Percentiles rank a stretch among this genome's conserved stretches.
Evolutionary conservation across 1,139 yeast genomes (phyloP).

Genomic region (Debaryomycetaceae sp.): DNA sequence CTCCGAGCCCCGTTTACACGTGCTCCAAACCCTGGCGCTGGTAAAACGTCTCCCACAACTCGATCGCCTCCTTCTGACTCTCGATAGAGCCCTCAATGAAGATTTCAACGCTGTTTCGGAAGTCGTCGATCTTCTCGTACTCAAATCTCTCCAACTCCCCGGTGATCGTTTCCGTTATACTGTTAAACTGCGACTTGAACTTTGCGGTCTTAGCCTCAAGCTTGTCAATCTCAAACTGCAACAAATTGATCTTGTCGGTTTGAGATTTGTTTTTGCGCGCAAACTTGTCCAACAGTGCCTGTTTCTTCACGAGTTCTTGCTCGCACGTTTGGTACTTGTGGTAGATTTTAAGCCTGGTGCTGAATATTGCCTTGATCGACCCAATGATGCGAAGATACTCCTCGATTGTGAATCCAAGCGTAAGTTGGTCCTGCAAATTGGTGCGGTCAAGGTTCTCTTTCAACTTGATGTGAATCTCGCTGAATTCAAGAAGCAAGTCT

Average conservation of each 20-base stretch:
- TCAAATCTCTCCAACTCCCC: conserved; percentile 69
- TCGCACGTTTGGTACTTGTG: conserved; percentile 49
- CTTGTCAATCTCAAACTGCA: conserved; percentile 55
- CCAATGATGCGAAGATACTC: conserved; percentile 79
- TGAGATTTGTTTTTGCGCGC: conserved; percentile 54
- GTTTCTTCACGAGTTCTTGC: conserved; percentile 43
- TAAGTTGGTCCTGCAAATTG: conserved; percentile 80
- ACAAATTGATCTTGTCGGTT: conserved; percentile 53
- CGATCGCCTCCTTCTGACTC: conserved; percentile 91
- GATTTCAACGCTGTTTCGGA: conserved; percentile 85
- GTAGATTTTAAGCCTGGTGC: conserved; percentile 70
- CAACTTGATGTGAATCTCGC: conserved; percentile 66
- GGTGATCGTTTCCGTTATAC: conserved; percentile 61
- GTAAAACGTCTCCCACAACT: conserved; percentile 89
- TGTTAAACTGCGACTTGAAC: conserved; percentile 56
- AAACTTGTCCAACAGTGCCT: conserved; percentile 49
- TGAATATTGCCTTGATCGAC: conserved; percentile 70
- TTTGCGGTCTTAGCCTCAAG: conserved; percentile 55
- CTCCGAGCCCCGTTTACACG: conserved; percentile 12
- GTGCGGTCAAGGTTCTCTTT: conserved; percentile 75
- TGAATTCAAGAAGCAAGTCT: conserved; percentile 52
- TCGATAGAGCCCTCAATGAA: conserved; percentile 89
- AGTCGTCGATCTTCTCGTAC: conserved; percentile 73
- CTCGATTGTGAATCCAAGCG: conserved; percentile 82
- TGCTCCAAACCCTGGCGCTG: conserved; percentile 29